Percentiles rank a stretch among this genome's conserved stretches.
Evolutionary conservation across 129 eudicot species (phyloP).

Genomic region (Apium graveolens): DNA sequence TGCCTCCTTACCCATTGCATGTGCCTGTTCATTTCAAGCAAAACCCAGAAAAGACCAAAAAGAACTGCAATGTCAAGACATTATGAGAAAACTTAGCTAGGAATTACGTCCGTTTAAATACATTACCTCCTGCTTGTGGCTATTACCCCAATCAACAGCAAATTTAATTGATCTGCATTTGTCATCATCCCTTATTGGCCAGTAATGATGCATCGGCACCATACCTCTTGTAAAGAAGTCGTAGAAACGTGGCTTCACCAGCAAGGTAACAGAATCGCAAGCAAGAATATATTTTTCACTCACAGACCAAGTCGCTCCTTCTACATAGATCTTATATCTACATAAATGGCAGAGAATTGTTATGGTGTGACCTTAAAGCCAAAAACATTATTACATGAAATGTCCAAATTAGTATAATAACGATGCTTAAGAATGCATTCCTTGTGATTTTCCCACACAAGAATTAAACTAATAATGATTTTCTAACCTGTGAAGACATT

Average conservation of each 20-base stretch:
- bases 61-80: neutral
- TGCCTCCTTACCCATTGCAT: conserved; percentile 66
- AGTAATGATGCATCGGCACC: conserved; percentile 71
- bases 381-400: neutral
- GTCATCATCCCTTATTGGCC: conserved; percentile 74
- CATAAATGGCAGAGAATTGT: neutral
- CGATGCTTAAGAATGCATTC: neutral
- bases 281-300: conserved; percentile 86
- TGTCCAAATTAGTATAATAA: neutral
- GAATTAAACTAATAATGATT: too few relatives aligned
- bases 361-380: neutral
- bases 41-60: neutral
- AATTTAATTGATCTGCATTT: conserved; percentile 79
- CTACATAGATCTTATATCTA: conserved; percentile 76
- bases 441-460: neutral
- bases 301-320: conserved; percentile 95
- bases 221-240: conserved; percentile 83
- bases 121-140: conserved; percentile 46
- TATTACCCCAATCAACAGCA: conserved; percentile 84
- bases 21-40: conserved; percentile 47
- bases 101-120: neutral
- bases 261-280: conserved; percentile 67
- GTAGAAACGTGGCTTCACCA: conserved; percentile 59
- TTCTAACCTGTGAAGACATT: conserved; percentile 33
- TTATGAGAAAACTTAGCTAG: neutral